Percentiles rank a stretch among this genome's conserved stretches.
phyloP scores from a whole-genome alignment of 805 yeast species.

The Cyberlindnera mycetangii region DNA sequence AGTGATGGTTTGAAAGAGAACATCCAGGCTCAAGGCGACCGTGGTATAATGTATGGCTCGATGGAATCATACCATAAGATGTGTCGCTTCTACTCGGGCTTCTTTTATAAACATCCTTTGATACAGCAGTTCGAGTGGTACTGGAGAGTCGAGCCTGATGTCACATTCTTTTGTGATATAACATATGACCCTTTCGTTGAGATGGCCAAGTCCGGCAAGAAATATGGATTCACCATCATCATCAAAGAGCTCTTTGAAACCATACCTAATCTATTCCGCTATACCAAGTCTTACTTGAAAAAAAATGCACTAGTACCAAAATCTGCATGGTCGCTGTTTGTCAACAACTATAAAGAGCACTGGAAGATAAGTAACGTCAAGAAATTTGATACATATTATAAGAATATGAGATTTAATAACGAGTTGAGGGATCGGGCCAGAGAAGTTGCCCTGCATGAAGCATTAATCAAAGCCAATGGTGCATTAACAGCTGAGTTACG shows the following conservation, averaged over 20 bases:
- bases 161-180: constrained; percentile 84
- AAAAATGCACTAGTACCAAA: constrained; percentile 46
- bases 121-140: constrained; percentile 79
- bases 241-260: constrained; percentile 79
- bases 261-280: constrained; percentile 75
- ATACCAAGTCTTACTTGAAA: constrained; percentile 61
- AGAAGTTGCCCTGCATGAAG: constrained; percentile 33
- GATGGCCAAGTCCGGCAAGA: constrained; percentile 67
- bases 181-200: constrained; percentile 88
- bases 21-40: constrained; percentile 74
- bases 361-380: constrained; percentile 33
- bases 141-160: constrained; percentile 95
- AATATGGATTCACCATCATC: constrained; percentile 81
- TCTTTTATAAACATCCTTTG: constrained; percentile 75
- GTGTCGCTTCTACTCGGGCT: constrained; percentile 92
- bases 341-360: constrained; percentile 35
- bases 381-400: constrained; percentile 28
- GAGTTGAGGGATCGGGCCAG: constrained; percentile 27
- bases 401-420: constrained; percentile 26
- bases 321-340: constrained; percentile 69
- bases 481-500: background rate
- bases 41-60: constrained; percentile 80
- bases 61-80: constrained; percentile 83
- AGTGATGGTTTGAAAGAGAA: constrained; percentile 45
- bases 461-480: constrained; percentile 20